Conservation (phyloP, 495 filamentous ascomycete genomes). For the Tetracladium setigerum region DNA sequence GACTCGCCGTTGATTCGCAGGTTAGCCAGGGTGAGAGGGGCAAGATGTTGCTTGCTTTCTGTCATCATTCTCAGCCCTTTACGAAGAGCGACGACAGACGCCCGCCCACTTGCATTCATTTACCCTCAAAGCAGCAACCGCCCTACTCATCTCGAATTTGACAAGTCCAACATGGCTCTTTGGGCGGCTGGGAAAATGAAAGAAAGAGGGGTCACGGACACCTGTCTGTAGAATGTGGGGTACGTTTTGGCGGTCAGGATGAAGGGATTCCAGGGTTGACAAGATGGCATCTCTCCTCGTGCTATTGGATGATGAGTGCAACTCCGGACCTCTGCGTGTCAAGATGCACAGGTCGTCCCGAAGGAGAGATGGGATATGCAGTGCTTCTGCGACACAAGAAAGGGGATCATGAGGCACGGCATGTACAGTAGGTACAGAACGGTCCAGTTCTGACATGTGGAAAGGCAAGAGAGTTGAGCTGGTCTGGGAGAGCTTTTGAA, state of each 20-base stretch:
- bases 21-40: too few relatives aligned
- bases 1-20: too few relatives aligned
- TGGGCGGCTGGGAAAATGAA: not conserved
- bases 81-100: too few relatives aligned
- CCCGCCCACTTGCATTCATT: too few relatives aligned
- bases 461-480: too few relatives aligned
- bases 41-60: too few relatives aligned
- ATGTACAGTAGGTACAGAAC: slow-evolving; percentile 32
- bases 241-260: slow-evolving; percentile 20
- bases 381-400: slow-evolving; percentile 11
- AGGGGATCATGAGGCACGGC: not conserved
- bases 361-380: slow-evolving; percentile 1
- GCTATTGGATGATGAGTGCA: not conserved
- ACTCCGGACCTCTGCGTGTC: not conserved
- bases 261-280: slow-evolving; percentile 1
- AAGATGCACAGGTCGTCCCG: not conserved
- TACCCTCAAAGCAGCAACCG: too few relatives aligned
- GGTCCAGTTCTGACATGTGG: not conserved
- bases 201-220: slow-evolving; percentile 1
- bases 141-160: too few relatives aligned
- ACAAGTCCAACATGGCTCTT: too few relatives aligned
- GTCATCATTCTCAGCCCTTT: too few relatives aligned
- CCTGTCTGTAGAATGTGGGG: slow-evolving; percentile 11
- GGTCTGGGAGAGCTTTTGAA: too few relatives aligned
- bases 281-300: not conserved